Conservation (phyloP, 1,139 yeast genomes). For the Hansenula lynferdii region DNA sequence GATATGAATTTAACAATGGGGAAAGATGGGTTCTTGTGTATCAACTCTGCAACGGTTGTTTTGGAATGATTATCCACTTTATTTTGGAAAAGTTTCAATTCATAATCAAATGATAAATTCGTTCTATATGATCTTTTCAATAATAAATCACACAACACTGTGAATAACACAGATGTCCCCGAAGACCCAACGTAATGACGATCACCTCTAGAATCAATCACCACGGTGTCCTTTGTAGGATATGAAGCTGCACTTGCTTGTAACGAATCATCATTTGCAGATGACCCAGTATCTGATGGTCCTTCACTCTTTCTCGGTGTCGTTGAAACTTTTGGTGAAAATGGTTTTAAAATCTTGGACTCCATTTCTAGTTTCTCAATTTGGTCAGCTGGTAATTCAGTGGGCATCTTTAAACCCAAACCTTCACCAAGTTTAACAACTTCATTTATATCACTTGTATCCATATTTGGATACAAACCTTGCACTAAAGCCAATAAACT, state of each 20-base stretch:
- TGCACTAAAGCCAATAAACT: slow-evolving; percentile 31
- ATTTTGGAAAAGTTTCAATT: slow-evolving; percentile 17
- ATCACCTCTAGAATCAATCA: slow-evolving; percentile 36
- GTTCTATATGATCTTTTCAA: slow-evolving; percentile 30
- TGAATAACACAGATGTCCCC: slow-evolving; percentile 36
- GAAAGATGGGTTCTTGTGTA: slow-evolving; percentile 17
- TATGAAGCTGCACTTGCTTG: slow-evolving; percentile 20
- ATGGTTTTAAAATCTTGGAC: slow-evolving; percentile 18
- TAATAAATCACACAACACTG: slow-evolving; percentile 34
- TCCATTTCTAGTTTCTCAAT: slow-evolving; percentile 14
- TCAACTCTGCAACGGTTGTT: slow-evolving; percentile 3
- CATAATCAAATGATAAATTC: slow-evolving; percentile 20
- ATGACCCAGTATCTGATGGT: too few relatives aligned
- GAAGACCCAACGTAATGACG: slow-evolving; percentile 38
- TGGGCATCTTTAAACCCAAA: slow-evolving; percentile 34
- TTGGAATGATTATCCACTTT: slow-evolving; percentile 1
- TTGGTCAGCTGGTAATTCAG: slow-evolving; percentile 4
- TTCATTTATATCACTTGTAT: slow-evolving; percentile 33
- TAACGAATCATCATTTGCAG: too few relatives aligned
- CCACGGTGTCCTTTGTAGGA: slow-evolving; percentile 26
- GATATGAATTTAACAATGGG: slow-evolving; percentile 29
- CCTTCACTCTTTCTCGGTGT: too few relatives aligned
- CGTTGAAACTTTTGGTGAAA: slow-evolving; percentile 15
- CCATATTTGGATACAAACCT: slow-evolving; percentile 37
- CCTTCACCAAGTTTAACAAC: slow-evolving; percentile 31